Conservation (phyloP, 2,329 filamentous ascomycete species). For the Neocucurbitaria cava region DNA sequence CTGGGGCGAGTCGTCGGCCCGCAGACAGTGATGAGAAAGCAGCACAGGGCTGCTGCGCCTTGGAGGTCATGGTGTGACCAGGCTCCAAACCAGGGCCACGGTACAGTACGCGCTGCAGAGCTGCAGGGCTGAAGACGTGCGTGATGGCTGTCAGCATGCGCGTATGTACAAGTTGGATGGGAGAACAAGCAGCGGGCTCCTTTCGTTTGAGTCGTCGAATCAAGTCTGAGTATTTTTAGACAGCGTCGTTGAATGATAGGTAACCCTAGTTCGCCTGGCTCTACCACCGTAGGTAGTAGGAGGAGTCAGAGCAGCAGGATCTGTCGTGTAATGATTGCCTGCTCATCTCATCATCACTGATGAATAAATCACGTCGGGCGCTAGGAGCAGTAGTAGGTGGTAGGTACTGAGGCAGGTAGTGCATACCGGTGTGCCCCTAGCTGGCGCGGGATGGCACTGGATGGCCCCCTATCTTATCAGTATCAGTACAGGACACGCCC, state of each 20-base stretch:
- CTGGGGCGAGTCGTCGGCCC: not conserved
- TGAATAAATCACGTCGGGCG: constrained; percentile 14
- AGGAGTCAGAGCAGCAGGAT: not conserved
- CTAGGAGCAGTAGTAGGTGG: constrained; percentile 3
- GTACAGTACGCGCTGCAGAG: not conserved
- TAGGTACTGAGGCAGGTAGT: no score
- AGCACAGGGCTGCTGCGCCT: not conserved
- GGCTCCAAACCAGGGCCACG: not conserved
- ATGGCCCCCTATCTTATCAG: constrained; percentile 4
- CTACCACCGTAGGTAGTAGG: no score
- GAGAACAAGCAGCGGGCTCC: not conserved
- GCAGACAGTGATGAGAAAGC: not conserved
- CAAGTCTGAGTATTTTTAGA: no score
- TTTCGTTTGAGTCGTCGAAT: not conserved
- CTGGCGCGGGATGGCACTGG: not conserved
- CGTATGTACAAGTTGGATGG: not conserved
- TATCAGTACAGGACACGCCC: not conserved
- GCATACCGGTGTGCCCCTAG: not conserved
- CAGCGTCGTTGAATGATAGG: no score
- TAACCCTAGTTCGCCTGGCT: no score
- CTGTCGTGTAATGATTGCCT: constrained; percentile 9
- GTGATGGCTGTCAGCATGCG: not conserved
- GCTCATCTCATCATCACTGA: constrained; percentile 22
- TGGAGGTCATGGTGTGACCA: not conserved
- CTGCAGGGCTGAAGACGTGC: not conserved